Percentiles rank a stretch among this genome's conserved stretches.
These are phyloP conservation scores for Diutina mesorugosa DNA, from an alignment of 1,139 yeast genomes.

Conservation along the genomic window DNA sequence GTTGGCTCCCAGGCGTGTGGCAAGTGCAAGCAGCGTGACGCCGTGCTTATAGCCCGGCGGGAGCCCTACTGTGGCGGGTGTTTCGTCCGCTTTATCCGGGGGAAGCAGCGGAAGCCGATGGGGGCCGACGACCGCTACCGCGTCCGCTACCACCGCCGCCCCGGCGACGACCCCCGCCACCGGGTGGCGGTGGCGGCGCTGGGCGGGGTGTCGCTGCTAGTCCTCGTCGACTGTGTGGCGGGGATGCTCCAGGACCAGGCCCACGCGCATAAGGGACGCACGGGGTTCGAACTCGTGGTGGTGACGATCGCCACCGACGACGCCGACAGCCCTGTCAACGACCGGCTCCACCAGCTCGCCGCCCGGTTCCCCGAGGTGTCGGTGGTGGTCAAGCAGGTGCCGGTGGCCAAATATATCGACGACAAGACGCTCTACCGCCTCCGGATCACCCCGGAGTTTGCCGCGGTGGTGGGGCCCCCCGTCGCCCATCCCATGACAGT, in stretches of 20 bases:
- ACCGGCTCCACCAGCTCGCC: conserved; percentile 8
- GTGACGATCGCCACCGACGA: conserved; percentile 26
- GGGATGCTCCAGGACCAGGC: conserved; percentile 51
- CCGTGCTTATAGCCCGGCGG: conserved; percentile 47
- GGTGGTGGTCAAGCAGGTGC: conserved; percentile 23
- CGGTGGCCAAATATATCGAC: conserved; percentile 24
- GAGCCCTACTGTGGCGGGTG: conserved; percentile 64
- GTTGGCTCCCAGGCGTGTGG: not conserved
- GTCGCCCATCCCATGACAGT: not conserved
- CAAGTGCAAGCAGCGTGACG: conserved; percentile 31
- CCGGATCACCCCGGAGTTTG: conserved; percentile 10
- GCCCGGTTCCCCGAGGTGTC: conserved; percentile 12
- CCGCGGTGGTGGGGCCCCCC: conserved; percentile 3
- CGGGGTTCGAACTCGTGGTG: conserved; percentile 54
- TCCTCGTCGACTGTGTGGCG: conserved; percentile 51
- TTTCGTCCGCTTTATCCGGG: conserved; percentile 56
- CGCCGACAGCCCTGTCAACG: conserved; percentile 8
- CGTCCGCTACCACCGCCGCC: conserved; percentile 39
- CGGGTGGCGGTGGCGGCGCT: conserved; percentile 49
- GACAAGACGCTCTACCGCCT: conserved; percentile 15
- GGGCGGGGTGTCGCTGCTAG: conserved; percentile 55
- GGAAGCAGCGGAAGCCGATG: conserved; percentile 75
- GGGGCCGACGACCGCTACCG: conserved; percentile 47
- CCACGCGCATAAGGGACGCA: conserved; percentile 44
- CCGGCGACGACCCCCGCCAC: conserved; percentile 18